Evolutionary conservation across 2,329 filamentous ascomycete species (phyloP), one percentile per base, ranked within the genome.

Genomic region (Clarireedia monteithiana): DNA sequence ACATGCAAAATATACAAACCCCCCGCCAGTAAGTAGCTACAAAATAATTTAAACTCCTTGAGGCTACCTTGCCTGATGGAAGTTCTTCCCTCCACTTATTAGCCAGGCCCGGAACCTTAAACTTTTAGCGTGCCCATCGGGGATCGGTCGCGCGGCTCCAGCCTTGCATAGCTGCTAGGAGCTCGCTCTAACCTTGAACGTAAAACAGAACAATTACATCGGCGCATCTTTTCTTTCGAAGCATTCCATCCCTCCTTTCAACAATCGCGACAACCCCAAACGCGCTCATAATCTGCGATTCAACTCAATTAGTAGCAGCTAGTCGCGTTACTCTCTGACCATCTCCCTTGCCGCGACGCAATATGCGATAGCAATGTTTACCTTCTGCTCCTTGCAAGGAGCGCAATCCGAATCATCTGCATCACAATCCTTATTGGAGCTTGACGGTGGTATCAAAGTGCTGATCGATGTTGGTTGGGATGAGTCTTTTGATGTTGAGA

Each of bases 401-500:
- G 92, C 94, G 59, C 89, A 95, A 68, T 91, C 89, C 51, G 83
- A 88, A 63, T 94, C 90, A 48, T 79, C 85, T 57, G 91, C 92
- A 45, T 95, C 91, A 61, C 91, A 96, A 71, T 97, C 94, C n/a
- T 82, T 99, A 38, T 77, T 99, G 48, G 92, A 97, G 75, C 86
- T 99, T 55, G 94, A 99, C 75, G 92, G 92, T 62, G 94, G 92
- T 58, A 87, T 99, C 74, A 97, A 97, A 72, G 84, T 99, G 52
- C 80, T 99, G 53, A 83, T 99, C 39, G 92, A 96, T 69, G 86
- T 96, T 46, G 94, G 94, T 58, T 99, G 94, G 94, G 91, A 97
- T 69, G 90, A 95, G 70, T 81, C 82, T 2, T 97, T 99, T 69
- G 88, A 95, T 68, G 82, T 83, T 34, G 81, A 82, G 60, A 88